phyloP scores from a whole-genome alignment of 2,329 filamentous ascomycete species.

The Leptodontidium sp. region DNA sequence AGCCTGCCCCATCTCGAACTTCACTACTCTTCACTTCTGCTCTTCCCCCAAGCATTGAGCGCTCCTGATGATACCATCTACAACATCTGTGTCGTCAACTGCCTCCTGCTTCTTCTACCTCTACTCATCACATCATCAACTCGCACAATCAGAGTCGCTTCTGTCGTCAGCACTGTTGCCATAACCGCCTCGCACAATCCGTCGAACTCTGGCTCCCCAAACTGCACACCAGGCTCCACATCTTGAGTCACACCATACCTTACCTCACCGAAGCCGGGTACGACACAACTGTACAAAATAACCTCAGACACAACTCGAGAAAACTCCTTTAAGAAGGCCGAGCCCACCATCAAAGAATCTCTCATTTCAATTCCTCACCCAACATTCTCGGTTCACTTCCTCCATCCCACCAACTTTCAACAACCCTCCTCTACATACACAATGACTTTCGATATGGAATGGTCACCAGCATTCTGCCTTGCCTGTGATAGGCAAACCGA shows the following conservation, averaged over 20 bases:
- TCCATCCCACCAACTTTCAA: slow-evolving; percentile 20
- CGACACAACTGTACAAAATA: slow-evolving; percentile 33
- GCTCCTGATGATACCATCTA: slow-evolving; percentile 31
- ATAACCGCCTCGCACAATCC: slow-evolving; percentile 37
- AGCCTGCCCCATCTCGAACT: slow-evolving; percentile 22
- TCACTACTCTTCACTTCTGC: slow-evolving; percentile 10
- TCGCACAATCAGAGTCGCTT: slow-evolving; percentile 28
- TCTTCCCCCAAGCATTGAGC: slow-evolving; percentile 8
- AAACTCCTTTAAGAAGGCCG: slow-evolving; percentile 26
- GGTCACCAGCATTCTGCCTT: slow-evolving; percentile 93
- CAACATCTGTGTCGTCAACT: slow-evolving; percentile 27
- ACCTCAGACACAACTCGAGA: slow-evolving; percentile 23
- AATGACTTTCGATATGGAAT: slow-evolving; percentile 54
- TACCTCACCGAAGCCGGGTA: slow-evolving; percentile 40
- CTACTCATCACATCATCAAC: slow-evolving; percentile 35
- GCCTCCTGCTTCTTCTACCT: not conserved
- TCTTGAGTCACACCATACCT: slow-evolving; percentile 44
- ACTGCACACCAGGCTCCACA: slow-evolving; percentile 40
- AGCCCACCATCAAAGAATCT: slow-evolving; percentile 23
- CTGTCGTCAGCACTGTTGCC: slow-evolving; percentile 24
- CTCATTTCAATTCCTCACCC: slow-evolving; percentile 10
- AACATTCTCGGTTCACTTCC: not conserved
- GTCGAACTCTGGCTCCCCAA: slow-evolving; percentile 28
- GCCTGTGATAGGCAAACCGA: slow-evolving; percentile 91
- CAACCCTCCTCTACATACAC: slow-evolving; percentile 26